Evolutionary conservation across 192 early-diverging fungal genomes (phyloP).

Genomic region (Cetraspora pellucida): DNA sequence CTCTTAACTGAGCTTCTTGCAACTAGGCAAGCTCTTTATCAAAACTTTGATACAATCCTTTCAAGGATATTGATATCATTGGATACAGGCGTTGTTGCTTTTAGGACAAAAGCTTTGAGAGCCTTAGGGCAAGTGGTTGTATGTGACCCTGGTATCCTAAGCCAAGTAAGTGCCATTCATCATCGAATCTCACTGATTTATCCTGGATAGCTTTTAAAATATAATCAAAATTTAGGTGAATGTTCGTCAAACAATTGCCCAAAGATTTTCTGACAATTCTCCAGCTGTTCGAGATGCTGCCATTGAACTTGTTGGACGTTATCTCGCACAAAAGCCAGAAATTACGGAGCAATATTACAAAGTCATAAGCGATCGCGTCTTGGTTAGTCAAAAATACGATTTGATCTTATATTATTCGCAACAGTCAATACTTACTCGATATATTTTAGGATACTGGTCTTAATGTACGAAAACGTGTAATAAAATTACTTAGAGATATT

Average conservation of each 20-base stretch:
- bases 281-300: slow-evolving; percentile 88
- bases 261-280: slow-evolving; percentile 79
- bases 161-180: slow-evolving; percentile 43
- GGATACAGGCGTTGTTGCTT: slow-evolving; percentile 65
- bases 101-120: slow-evolving; percentile 77
- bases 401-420: slow-evolving; percentile 1
- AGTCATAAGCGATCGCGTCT: slow-evolving; percentile 74
- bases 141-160: slow-evolving; percentile 66
- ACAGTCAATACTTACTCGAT: neutral
- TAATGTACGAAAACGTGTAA: slow-evolving; percentile 86
- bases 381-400: slow-evolving; percentile 49
- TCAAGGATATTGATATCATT: slow-evolving; percentile 64
- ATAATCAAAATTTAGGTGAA: slow-evolving; percentile 39
- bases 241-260: slow-evolving; percentile 71
- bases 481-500: slow-evolving; percentile 78
- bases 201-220: neutral
- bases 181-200: neutral
- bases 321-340: slow-evolving; percentile 65
- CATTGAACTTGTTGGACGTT: slow-evolving; percentile 84
- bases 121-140: slow-evolving; percentile 76
- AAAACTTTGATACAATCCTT: slow-evolving; percentile 72
- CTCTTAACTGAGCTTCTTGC: slow-evolving; percentile 48
- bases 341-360: slow-evolving; percentile 79
- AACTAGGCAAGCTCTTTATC: slow-evolving; percentile 59
- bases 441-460: slow-evolving; percentile 75